Conservation (phyloP, 495 filamentous ascomycete genomes). For the Tuber indicum region DNA sequence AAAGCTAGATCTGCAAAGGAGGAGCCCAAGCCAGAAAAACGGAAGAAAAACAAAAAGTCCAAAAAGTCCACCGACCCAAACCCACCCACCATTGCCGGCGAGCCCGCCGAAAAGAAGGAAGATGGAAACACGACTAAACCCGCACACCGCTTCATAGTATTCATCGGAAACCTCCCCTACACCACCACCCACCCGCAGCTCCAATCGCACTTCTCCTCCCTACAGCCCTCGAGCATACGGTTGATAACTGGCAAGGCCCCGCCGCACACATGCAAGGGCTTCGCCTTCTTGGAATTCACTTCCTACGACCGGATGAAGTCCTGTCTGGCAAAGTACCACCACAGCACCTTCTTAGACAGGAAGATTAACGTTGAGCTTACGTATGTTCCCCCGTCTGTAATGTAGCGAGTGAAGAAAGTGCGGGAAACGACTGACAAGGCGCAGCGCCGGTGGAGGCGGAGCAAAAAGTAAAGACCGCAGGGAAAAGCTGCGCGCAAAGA, state of each 20-base stretch:
- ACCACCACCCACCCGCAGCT: conserved; percentile 63
- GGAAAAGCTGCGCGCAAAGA: conserved; percentile 76
- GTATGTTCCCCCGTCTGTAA: conserved; percentile 46
- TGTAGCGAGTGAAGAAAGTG: not conserved
- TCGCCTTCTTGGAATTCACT: conserved; percentile 89
- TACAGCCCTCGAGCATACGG: conserved; percentile 66
- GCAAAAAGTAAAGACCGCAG: conserved; percentile 65
- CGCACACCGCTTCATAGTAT: conserved; percentile 22
- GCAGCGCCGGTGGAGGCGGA: conserved; percentile 73
- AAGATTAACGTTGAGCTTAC: conserved; percentile 93
- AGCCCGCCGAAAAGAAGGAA: conserved; percentile 22
- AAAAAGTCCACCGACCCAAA: conserved; percentile 30
- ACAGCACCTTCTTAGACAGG: conserved; percentile 69
- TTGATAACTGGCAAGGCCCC: conserved; percentile 65
- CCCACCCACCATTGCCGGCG: conserved; percentile 19
- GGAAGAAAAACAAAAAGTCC: conserved; percentile 32
- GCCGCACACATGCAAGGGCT: conserved; percentile 67
- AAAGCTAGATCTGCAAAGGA: conserved; percentile 22
- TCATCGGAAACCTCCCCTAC: conserved; percentile 77
- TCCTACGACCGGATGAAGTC: conserved; percentile 89
- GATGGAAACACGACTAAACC: conserved; percentile 34
- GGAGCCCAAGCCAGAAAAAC: conserved; percentile 29
- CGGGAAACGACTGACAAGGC: conserved; percentile 21
- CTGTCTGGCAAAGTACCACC: conserved; percentile 80
- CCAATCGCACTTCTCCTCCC: conserved; percentile 65